phyloP scores from a whole-genome alignment of 2,329 filamentous ascomycete genomes.

The Pseudogymnoascus sp. region DNA sequence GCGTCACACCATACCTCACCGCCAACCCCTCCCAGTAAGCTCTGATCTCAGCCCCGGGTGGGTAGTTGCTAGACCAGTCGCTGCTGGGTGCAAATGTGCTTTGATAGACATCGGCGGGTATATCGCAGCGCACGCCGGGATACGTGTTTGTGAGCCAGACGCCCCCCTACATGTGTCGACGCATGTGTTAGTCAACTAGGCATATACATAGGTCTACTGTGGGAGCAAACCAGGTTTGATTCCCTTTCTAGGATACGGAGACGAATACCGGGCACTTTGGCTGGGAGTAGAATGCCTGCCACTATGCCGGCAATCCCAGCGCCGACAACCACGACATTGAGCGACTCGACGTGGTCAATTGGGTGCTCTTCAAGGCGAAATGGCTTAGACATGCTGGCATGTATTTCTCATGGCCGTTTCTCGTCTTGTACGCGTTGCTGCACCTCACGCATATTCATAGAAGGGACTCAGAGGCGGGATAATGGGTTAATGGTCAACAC shows the following conservation, averaged over 20 bases:
- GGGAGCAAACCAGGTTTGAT: background rate
- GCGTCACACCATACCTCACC: constrained; percentile 25
- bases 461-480: too few relatives aligned
- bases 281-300: constrained; percentile 1
- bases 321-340: background rate
- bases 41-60: constrained; percentile 24
- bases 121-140: constrained; percentile 20
- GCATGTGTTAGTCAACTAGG: background rate
- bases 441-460: too few relatives aligned
- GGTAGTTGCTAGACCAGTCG: too few relatives aligned
- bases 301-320: constrained; percentile 9
- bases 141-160: constrained; percentile 24
- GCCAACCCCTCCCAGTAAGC: constrained; percentile 29
- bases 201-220: constrained; percentile 4
- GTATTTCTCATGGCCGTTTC: too few relatives aligned
- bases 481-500: too few relatives aligned
- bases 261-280: constrained; percentile 2
- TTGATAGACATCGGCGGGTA: constrained; percentile 31
- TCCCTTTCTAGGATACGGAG: constrained; percentile 1
- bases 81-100: constrained; percentile 29
- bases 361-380: too few relatives aligned
- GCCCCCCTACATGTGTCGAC: constrained; percentile 13
- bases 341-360: background rate
- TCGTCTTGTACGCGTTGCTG: too few relatives aligned
- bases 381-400: too few relatives aligned